Evolutionary conservation across 805 yeast genomes (phyloP).

Genomic region (Lachancea dasiensis): DNA sequence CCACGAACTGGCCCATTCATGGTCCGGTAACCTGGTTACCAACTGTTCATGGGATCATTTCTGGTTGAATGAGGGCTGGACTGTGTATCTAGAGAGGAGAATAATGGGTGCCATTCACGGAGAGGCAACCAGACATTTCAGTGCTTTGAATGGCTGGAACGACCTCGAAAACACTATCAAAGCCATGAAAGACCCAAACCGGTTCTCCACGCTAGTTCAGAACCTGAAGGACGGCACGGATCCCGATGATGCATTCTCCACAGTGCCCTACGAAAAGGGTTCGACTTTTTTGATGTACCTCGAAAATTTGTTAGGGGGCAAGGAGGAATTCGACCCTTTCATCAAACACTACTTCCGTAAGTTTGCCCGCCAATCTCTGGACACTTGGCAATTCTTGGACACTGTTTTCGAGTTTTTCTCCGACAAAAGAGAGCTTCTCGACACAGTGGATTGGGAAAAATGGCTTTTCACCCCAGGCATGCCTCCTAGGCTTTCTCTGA

Average conservation of each 20-base stretch:
- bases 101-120: slow-evolving; percentile 76
- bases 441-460: slow-evolving; percentile 73
- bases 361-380: slow-evolving; percentile 66
- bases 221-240: slow-evolving; percentile 63
- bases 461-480: slow-evolving; percentile 82
- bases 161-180: slow-evolving; percentile 63
- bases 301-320: slow-evolving; percentile 64
- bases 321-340: slow-evolving; percentile 64
- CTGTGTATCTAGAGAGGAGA: slow-evolving; percentile 83
- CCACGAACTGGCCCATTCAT: slow-evolving; percentile 88
- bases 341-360: slow-evolving; percentile 69
- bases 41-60: slow-evolving; percentile 91
- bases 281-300: slow-evolving; percentile 69
- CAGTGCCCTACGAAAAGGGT: slow-evolving; percentile 91
- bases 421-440: slow-evolving; percentile 46
- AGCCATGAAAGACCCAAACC: slow-evolving; percentile 50
- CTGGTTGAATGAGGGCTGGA: slow-evolving; percentile 96
- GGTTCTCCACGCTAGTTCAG: slow-evolving; percentile 63
- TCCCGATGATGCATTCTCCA: slow-evolving; percentile 85
- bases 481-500: slow-evolving; percentile 83
- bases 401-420: slow-evolving; percentile 60
- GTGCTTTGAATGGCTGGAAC: slow-evolving; percentile 85
- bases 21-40: slow-evolving; percentile 89
- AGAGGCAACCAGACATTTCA: slow-evolving; percentile 68
- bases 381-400: slow-evolving; percentile 75